phyloP scores from a whole-genome alignment of 345 rosid species.

The Aquilaria yunnanensis region DNA sequence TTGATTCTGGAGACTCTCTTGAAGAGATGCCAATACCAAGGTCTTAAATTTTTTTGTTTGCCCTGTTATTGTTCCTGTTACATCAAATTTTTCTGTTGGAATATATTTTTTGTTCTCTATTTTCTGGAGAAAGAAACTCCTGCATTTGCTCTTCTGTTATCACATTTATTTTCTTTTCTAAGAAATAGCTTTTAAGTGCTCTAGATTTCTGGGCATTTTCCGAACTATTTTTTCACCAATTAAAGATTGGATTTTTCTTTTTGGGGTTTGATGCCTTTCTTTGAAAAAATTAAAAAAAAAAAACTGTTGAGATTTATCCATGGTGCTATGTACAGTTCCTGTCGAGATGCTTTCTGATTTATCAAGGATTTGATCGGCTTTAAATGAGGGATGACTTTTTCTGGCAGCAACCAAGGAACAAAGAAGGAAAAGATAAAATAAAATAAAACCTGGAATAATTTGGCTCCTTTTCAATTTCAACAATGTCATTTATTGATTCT shows the following conservation, averaged over 20 bases:
- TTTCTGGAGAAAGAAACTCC: too few species aligned
- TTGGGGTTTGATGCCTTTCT: too few species aligned
- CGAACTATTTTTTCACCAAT: too few species aligned
- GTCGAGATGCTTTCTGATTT: conserved; percentile 6
- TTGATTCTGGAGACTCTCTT: conserved; percentile 46
- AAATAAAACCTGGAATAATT: not conserved
- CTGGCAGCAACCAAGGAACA: not conserved
- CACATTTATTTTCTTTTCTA: too few species aligned
- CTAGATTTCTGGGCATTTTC: too few species aligned
- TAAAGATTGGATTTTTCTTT: too few species aligned
- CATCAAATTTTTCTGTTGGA: not conserved
- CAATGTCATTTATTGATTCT: conserved; percentile 8
- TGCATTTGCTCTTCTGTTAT: too few species aligned
- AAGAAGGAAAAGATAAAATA: too few species aligned
- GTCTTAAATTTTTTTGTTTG: conserved; percentile 19
- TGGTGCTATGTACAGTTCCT: conserved; percentile 11
- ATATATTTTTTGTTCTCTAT: not conserved
- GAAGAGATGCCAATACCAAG: conserved; percentile 59
- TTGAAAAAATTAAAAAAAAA: too few species aligned
- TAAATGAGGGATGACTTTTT: conserved; percentile 6
- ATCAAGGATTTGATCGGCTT: conserved; percentile 5
- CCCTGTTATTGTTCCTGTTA: not conserved
- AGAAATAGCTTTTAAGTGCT: too few species aligned
- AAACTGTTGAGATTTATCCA: too few species aligned
- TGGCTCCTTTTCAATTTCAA: conserved; percentile 1